These are phyloP conservation scores for Hypoxylon fuscum DNA, from an alignment of 495 filamentous ascomycete species.

Conservation along the genomic window DNA sequence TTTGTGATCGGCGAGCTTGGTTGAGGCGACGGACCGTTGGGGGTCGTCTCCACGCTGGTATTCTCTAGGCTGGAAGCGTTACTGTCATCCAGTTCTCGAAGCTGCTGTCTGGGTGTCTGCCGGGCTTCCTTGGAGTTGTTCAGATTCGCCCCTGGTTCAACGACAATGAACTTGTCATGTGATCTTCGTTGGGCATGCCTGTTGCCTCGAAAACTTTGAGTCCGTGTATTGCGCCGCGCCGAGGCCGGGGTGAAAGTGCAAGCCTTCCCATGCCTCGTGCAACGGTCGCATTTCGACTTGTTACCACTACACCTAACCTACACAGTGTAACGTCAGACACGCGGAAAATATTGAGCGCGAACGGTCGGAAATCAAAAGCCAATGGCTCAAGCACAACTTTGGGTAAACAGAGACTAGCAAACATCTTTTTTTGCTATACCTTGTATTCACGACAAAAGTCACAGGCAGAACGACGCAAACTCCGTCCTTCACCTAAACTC, in stretches of 20 bases:
- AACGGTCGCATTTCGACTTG: constrained; percentile 1
- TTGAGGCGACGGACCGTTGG: background rate
- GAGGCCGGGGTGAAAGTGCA: background rate
- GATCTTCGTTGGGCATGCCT: background rate
- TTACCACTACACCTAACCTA: background rate
- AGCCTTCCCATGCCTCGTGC: background rate
- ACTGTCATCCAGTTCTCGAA: background rate
- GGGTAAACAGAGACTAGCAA: background rate
- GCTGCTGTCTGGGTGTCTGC: background rate
- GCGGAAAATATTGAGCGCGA: background rate
- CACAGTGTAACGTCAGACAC: background rate
- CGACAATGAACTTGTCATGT: background rate
- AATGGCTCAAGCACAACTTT: background rate
- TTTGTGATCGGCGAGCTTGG: background rate
- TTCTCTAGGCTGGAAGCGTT: background rate
- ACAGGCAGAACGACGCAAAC: background rate
- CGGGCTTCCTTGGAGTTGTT: background rate
- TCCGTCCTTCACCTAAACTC: background rate
- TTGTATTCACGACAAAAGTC: constrained; percentile 2
- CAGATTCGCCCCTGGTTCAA: background rate
- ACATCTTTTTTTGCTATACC: background rate
- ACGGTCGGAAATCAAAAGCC: background rate
- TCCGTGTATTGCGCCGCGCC: background rate
- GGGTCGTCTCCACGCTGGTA: background rate
- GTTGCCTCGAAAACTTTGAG: background rate